Percentiles rank a stretch among this genome's conserved stretches.
These are phyloP conservation scores for Anisodus tanguticus DNA, from an alignment of 257 asterid species.

Conservation along the genomic window DNA sequence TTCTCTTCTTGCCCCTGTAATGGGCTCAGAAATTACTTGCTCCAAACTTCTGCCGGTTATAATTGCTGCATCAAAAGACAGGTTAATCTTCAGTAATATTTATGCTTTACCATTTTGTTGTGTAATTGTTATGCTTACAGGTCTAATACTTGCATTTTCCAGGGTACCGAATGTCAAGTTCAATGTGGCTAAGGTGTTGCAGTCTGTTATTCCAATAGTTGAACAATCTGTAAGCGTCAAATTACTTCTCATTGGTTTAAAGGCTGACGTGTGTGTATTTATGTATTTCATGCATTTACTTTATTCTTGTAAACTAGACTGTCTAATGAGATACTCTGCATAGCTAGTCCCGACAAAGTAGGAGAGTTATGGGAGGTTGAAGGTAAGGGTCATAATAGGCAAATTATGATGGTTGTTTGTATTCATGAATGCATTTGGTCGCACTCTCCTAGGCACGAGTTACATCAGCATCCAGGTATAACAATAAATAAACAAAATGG, in stretches of 20 bases:
- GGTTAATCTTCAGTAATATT: slow-evolving; percentile 45
- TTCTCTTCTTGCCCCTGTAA: slow-evolving; percentile 61
- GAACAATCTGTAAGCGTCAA: slow-evolving; percentile 74
- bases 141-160: slow-evolving; percentile 35
- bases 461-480: slow-evolving; percentile 18
- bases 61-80: slow-evolving; percentile 78
- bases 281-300: slow-evolving; percentile 24
- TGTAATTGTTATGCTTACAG: slow-evolving; percentile 19
- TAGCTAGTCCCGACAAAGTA: neutral
- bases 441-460: neutral
- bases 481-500: slow-evolving; percentile 7
- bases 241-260: neutral
- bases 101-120: slow-evolving; percentile 30
- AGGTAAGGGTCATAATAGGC: neutral
- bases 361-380: slow-evolving; percentile 13
- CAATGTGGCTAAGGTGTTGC: slow-evolving; percentile 91
- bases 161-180: slow-evolving; percentile 95
- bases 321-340: neutral
- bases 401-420: neutral
- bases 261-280: neutral
- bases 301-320: neutral
- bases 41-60: slow-evolving; percentile 59
- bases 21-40: slow-evolving; percentile 62
- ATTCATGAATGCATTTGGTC: neutral
- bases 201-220: slow-evolving; percentile 79